Percentiles rank a stretch among this genome's conserved stretches.
Conservation (phyloP, 2,329 filamentous ascomycete species). For the Xylogone sp. region DNA sequence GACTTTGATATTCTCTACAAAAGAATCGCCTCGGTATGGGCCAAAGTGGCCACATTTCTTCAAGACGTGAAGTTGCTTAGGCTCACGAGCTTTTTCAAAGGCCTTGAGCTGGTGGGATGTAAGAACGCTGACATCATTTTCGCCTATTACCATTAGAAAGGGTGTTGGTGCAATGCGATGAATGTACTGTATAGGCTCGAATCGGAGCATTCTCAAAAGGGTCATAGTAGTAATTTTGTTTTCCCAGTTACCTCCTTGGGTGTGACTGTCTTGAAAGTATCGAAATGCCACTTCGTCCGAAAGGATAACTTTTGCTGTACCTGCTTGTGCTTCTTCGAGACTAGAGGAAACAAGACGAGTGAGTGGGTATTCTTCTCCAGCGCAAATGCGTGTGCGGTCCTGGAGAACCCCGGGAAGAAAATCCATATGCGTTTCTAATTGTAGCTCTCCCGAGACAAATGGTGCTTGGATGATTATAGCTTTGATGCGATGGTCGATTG, state of each 20-base stretch:
- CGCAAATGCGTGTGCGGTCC: background rate
- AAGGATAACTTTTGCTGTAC: background rate
- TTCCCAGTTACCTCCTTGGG: constrained; percentile 24
- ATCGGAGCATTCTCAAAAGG: constrained; percentile 15
- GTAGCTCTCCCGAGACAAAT: constrained; percentile 3
- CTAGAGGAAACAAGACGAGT: constrained; percentile 1
- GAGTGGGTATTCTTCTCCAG: background rate
- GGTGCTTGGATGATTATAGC: constrained; percentile 30
- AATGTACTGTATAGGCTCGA: constrained; percentile 25
- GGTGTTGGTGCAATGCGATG: constrained; percentile 33
- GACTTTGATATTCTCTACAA: constrained; percentile 26
- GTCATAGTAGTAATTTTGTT: constrained; percentile 32
- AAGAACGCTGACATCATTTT: constrained; percentile 28
- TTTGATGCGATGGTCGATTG: constrained; percentile 33
- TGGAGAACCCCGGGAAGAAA: background rate
- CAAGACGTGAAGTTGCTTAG: constrained; percentile 32
- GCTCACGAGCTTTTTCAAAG: constrained; percentile 31
- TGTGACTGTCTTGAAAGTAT: background rate
- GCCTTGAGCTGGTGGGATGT: constrained; percentile 29
- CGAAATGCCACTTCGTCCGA: background rate
- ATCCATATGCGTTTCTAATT: background rate
- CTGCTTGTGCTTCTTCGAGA: constrained; percentile 1
- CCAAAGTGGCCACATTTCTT: constrained; percentile 35
- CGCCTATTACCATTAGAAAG: constrained; percentile 31
- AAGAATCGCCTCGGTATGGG: constrained; percentile 20